Conservation (phyloP, 805 yeast species). For the Candida nonsorbophila region DNA sequence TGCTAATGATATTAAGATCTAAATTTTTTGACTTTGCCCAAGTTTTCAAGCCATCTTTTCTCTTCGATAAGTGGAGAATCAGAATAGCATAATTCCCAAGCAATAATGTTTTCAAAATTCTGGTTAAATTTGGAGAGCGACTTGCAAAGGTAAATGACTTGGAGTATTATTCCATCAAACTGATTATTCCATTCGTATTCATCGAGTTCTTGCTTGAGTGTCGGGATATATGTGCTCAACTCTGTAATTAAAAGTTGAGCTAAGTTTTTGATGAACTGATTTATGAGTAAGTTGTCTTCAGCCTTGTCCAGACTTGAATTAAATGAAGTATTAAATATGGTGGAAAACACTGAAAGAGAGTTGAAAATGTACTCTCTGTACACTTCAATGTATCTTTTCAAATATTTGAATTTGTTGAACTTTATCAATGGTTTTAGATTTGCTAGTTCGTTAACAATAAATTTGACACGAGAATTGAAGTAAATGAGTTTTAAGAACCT, state of each 20-base stretch:
- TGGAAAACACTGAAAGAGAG: constrained; percentile 59
- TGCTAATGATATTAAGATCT: constrained; percentile 4
- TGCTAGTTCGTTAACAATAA: constrained; percentile 57
- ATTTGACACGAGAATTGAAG: constrained; percentile 63
- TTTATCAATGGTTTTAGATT: constrained; percentile 52
- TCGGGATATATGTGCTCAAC: constrained; percentile 17
- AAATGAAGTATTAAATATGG: constrained; percentile 46
- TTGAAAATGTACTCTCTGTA: constrained; percentile 79
- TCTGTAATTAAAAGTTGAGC: constrained; percentile 19
- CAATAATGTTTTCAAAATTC: constrained; percentile 58
- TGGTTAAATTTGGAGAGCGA: constrained; percentile 68
- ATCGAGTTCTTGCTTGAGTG: constrained; percentile 4
- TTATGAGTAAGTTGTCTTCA: constrained; percentile 18
- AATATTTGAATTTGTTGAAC: constrained; percentile 50
- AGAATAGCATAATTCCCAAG: constrained; percentile 31
- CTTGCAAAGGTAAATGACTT: constrained; percentile 84
- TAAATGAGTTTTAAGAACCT: constrained; percentile 46
- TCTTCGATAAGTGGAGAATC: constrained; percentile 19
- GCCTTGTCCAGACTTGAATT: constrained; percentile 10
- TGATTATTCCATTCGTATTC: constrained; percentile 21
- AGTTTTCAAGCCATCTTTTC: constrained; percentile 28
- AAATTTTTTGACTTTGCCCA: constrained; percentile 30
- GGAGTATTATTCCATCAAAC: constrained; percentile 69
- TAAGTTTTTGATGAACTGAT: constrained; percentile 25
- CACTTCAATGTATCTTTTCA: constrained; percentile 77